Percentiles rank a stretch among this genome's conserved stretches.
Conservation (phyloP, 2,329 filamentous ascomycete genomes). For the Lasiodiplodia gonubiensis region DNA sequence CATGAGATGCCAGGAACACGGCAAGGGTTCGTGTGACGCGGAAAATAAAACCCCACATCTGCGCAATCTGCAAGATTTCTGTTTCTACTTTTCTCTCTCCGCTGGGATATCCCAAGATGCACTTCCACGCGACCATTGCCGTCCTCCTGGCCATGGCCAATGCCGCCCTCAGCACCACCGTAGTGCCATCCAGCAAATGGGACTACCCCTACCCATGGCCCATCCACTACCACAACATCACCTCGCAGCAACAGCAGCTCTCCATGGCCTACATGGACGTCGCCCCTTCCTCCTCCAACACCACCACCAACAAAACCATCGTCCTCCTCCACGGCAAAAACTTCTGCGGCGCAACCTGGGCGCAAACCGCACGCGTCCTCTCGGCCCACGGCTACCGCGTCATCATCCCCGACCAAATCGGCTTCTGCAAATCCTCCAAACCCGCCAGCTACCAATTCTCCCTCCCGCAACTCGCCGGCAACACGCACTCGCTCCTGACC, state of each 20-base stretch:
- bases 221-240: conserved; percentile 54
- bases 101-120: background rate
- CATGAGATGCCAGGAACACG: background rate
- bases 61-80: background rate
- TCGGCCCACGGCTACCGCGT: conserved; percentile 56
- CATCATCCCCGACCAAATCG: conserved; percentile 61
- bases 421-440: conserved; percentile 65
- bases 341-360: conserved; percentile 62
- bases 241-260: conserved; percentile 55
- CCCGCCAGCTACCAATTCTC: conserved; percentile 59
- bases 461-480: conserved; percentile 58
- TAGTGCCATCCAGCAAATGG: conserved; percentile 20
- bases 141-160: background rate
- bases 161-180: background rate
- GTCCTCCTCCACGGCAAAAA: conserved; percentile 63
- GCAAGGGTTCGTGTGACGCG: background rate
- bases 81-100: background rate
- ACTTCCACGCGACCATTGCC: background rate
- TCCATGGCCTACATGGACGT: conserved; percentile 65
- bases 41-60: conserved; percentile 6
- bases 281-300: conserved; percentile 38
- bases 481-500: conserved; percentile 57
- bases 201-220: conserved; percentile 59
- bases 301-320: conserved; percentile 47
- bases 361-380: conserved; percentile 53